phyloP scores from a whole-genome alignment of 495 filamentous ascomycete species.

The Aspergillus haitiensis region DNA sequence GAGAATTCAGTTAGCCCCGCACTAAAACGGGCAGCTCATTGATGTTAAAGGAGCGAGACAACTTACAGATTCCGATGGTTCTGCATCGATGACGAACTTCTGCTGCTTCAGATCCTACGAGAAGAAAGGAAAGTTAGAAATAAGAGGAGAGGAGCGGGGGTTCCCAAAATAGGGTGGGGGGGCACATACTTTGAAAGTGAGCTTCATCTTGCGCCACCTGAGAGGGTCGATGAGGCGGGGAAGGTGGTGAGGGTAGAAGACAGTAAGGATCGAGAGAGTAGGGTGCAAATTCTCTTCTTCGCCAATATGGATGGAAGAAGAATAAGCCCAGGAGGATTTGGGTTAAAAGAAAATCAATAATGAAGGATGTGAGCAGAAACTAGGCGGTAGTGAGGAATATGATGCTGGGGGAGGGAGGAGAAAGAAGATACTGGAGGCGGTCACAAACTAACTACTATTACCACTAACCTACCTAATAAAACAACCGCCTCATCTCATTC shows the following conservation, averaged over 20 bases:
- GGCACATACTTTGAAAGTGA: slow-evolving; percentile 73
- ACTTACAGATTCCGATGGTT: slow-evolving; percentile 88
- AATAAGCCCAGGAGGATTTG: not conserved
- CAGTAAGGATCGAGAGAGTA: not conserved
- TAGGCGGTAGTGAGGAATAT: slow-evolving; percentile 19
- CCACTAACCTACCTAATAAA: too few relatives aligned
- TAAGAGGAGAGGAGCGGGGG: slow-evolving; percentile 16
- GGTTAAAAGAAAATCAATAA: slow-evolving; percentile 7
- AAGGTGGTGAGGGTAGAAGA: slow-evolving; percentile 15
- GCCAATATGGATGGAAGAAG: not conserved
- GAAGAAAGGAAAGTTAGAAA: slow-evolving; percentile 20
- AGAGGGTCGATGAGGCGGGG: slow-evolving; percentile 21
- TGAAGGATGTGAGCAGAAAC: slow-evolving; percentile 9
- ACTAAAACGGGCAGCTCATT: slow-evolving; percentile 19
- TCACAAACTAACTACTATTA: slow-evolving; percentile 8
- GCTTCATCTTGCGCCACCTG: slow-evolving; percentile 65
- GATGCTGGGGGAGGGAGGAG: slow-evolving; percentile 17
- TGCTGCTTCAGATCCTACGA: slow-evolving; percentile 92
- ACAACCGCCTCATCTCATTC: not conserved
- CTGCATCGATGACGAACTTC: slow-evolving; percentile 92
- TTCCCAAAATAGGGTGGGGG: slow-evolving; percentile 16
- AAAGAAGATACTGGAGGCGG: slow-evolving; percentile 26
- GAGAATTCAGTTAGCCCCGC: slow-evolving; percentile 38
- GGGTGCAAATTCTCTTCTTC: not conserved
- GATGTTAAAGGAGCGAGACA: slow-evolving; percentile 14